Base-by-base conservation (phyloP, 108 stramenopile species). In the Cyclostephanos invisitatus region DNA sequence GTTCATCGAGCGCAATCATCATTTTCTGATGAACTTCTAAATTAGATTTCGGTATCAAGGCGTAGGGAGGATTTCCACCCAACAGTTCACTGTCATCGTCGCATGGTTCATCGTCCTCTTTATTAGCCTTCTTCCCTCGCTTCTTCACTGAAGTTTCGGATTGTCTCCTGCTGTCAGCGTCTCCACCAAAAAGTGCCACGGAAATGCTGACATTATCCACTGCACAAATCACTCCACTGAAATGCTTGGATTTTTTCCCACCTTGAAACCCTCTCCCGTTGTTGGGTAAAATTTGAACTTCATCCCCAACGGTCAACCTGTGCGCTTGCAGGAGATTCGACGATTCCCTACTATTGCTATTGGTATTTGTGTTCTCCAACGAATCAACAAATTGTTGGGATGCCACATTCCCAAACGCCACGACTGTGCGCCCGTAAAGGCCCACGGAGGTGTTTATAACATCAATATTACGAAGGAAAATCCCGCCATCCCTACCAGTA, bases 251-350 rank as follows among this genome's bases (percentile, higher is more conserved):
- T 46, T 76, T 59, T 11, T 74, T 72, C 50, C 48, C 51, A 12
- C 15, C 8, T 2, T 65, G 72, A 46, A 62, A 72, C 24, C 47
- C 62, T 46, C 68, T 72, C 17, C 72, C 80, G 47, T 74, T 73
- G 46, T 80, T 86, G 32, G 89, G 66, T 22, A 81, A 78, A 61
- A 94, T 86, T 84, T 91, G 84, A 8, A 94, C 89, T 68, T 94
- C 93, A 68, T 94, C 91, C n/a, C 93, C 93, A 0, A 87, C 88
- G 14, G 93, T 88, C 56, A 94, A 86, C 24, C 89, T 85, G 81
- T 94, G 93, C 1, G 91, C 84, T 35, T 83, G 88, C 21, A 94
- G 72, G 17, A 83, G 50, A 18, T 68, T 49, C 38, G 53, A 46
- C 51, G 64, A 67, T 25, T 32, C 14, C 18, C 10, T 28, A 53